phyloP scores from a whole-genome alignment of 2,329 filamentous ascomycete species.

The Zelopaecilomyces penicillatus region DNA sequence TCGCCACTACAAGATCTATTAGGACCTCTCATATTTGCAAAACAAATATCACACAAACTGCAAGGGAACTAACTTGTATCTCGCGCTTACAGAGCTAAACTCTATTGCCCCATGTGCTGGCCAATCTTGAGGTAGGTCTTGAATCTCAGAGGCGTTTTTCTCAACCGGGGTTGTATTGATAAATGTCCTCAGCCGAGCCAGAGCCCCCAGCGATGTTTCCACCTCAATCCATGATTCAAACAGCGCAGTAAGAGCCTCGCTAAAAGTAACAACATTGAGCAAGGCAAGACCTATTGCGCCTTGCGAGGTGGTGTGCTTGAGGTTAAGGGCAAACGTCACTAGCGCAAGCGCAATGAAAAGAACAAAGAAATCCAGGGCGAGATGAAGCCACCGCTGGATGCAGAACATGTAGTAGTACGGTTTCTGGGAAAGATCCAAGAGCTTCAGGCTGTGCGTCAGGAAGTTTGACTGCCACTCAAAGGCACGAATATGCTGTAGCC shows the following conservation, averaged over 20 bases:
- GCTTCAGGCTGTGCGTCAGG: conserved; percentile 30
- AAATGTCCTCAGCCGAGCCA: conserved; percentile 11
- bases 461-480: conserved; percentile 20
- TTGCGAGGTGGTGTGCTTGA: neutral
- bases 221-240: conserved; percentile 7
- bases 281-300: conserved; percentile 8
- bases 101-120: conserved; percentile 10
- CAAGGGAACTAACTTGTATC: conserved; percentile 8
- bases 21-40: neutral
- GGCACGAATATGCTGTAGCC: conserved; percentile 18
- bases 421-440: conserved; percentile 26
- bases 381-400: conserved; percentile 38
- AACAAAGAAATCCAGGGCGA: conserved; percentile 32
- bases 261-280: conserved; percentile 7
- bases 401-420: conserved; percentile 31
- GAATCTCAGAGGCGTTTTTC: too few relatives aligned
- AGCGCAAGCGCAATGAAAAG: conserved; percentile 21
- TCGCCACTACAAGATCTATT: neutral
- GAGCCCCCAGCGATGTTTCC: conserved; percentile 16
- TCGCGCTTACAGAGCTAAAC: conserved; percentile 8
- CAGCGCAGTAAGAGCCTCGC: conserved; percentile 4
- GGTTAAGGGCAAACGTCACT: conserved; percentile 26
- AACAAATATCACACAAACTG: neutral
- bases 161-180: too few relatives aligned
- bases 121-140: conserved; percentile 5